A percentile compares a stretch with the other conserved stretches of the same genome.
Conservation (phyloP, 352 stramenopile genomes). For the Thalassiosira livingstoniorum region DNA sequence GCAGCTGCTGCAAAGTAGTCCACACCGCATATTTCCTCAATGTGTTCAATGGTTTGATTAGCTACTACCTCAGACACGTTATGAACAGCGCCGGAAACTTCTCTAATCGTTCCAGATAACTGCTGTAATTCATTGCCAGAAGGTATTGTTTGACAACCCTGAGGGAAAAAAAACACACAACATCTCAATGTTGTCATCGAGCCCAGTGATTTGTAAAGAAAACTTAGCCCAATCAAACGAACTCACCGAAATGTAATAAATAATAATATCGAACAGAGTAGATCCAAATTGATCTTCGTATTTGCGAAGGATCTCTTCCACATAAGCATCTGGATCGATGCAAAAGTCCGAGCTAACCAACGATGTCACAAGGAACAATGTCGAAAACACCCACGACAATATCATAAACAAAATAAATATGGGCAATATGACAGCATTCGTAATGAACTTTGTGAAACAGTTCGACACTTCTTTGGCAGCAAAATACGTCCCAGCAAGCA, state of each 20-base stretch:
- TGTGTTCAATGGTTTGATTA: conserved; percentile 1
- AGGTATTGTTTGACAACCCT: conserved; percentile 19
- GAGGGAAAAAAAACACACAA: not conserved
- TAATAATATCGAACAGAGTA: conserved; percentile 42
- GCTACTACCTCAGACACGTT: not conserved
- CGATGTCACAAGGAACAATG: conserved; percentile 45
- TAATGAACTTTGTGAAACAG: conserved; percentile 48
- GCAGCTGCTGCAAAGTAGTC: conserved; percentile 19
- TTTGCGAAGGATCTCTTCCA: conserved; percentile 24
- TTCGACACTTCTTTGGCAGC: conserved; percentile 40
- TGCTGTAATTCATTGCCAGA: not conserved
- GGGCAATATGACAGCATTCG: conserved; percentile 55
- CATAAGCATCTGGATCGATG: conserved; percentile 34
- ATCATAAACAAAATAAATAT: conserved; percentile 52
- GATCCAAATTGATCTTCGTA: conserved; percentile 40
- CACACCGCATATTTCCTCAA: conserved; percentile 35
- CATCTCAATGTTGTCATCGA: not conserved
- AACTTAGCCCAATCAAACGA: not conserved
- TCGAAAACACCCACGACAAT: conserved; percentile 52
- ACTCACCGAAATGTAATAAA: conserved; percentile 58
- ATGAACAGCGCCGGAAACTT: not conserved
- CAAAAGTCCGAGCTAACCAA: conserved; percentile 62
- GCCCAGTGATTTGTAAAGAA: not conserved
- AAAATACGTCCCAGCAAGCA: conserved; percentile 42
- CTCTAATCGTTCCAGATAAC: not conserved